Conservation (phyloP, 2,329 filamentous ascomycete genomes). For the Diaporthe longicolla region DNA sequence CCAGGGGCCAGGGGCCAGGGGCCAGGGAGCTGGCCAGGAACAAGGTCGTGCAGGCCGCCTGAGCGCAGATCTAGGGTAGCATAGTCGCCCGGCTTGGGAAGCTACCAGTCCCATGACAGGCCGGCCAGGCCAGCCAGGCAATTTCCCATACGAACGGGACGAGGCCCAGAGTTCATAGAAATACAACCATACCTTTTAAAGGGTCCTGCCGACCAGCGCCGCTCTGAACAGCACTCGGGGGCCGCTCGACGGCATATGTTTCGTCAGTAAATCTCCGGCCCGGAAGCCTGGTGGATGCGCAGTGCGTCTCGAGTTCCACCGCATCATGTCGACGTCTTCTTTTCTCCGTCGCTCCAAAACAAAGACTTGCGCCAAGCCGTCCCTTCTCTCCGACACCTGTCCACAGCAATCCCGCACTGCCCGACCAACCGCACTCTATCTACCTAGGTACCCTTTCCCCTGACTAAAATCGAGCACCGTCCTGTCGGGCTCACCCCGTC, state of each 20-base stretch:
- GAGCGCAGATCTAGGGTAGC: conserved; percentile 29
- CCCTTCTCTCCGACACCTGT: background rate
- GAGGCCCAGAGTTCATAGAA: no score
- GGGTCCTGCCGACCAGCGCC: conserved; percentile 1
- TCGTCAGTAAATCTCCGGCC: conserved; percentile 30
- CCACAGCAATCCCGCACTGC: conserved; percentile 27
- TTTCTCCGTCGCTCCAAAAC: background rate
- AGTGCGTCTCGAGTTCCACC: conserved; percentile 22
- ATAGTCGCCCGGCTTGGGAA: conserved; percentile 14
- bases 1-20: background rate
- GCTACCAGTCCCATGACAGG: conserved; percentile 16
- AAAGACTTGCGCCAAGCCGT: background rate
- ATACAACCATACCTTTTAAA: background rate
- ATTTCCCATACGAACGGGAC: conserved; percentile 29
- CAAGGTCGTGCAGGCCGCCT: conserved; percentile 12
- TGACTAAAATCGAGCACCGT: conserved; percentile 13
- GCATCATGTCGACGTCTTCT: background rate
- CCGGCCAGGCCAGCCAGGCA: conserved; percentile 2
- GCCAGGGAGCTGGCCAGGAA: conserved; percentile 23
- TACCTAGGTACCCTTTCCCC: no score
- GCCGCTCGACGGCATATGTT: background rate
- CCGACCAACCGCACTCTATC: background rate
- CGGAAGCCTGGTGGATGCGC: conserved; percentile 2
- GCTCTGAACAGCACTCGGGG: background rate
- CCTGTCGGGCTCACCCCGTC: conserved; percentile 6